Evolutionary conservation across 208 protist genomes (phyloP).

Genomic region (Trypanosoma platydactyli): DNA sequence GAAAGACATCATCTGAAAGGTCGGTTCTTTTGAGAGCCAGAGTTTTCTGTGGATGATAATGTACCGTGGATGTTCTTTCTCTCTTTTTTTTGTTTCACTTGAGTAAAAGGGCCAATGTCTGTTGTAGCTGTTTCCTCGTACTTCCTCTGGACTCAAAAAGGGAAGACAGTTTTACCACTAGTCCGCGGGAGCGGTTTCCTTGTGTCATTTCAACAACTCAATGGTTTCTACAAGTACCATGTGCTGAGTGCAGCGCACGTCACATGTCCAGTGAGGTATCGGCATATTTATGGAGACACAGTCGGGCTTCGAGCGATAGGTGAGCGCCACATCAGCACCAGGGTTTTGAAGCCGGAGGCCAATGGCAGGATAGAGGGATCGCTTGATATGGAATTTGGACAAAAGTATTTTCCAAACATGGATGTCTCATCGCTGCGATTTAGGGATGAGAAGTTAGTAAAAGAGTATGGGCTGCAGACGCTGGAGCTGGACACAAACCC

Average conservation of each 20-base stretch:
- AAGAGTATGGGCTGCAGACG: conserved; percentile 28
- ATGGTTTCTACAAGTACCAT: conserved; percentile 80
- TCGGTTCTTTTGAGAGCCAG: conserved; percentile 1
- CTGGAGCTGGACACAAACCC: conserved; percentile 69
- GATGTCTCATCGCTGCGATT: conserved; percentile 73
- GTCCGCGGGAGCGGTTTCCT: conserved; percentile 86
- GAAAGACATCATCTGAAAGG: neutral
- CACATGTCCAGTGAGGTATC: conserved; percentile 70
- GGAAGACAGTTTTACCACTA: conserved; percentile 76
- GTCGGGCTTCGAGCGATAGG: conserved; percentile 76
- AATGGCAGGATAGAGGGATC: conserved; percentile 34
- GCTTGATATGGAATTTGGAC: conserved; percentile 61
- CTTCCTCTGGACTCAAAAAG: conserved; percentile 90
- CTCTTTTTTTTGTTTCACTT: conserved; percentile 27
- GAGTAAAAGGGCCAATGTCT: conserved; percentile 40
- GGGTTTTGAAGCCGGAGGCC: conserved; percentile 49
- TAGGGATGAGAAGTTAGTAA: conserved; percentile 41
- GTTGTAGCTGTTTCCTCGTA: conserved; percentile 82
- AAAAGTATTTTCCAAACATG: conserved; percentile 66
- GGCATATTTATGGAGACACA: conserved; percentile 65
- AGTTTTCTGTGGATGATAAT: neutral
- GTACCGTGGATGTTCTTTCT: conserved; percentile 8
- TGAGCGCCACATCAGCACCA: conserved; percentile 81
- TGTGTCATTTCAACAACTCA: conserved; percentile 58
- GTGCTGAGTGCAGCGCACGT: conserved; percentile 85